Evolutionary conservation across 2,329 filamentous ascomycete species (phyloP), one percentile per base, ranked within the genome.

Genomic region (Diaporthe sp.): DNA sequence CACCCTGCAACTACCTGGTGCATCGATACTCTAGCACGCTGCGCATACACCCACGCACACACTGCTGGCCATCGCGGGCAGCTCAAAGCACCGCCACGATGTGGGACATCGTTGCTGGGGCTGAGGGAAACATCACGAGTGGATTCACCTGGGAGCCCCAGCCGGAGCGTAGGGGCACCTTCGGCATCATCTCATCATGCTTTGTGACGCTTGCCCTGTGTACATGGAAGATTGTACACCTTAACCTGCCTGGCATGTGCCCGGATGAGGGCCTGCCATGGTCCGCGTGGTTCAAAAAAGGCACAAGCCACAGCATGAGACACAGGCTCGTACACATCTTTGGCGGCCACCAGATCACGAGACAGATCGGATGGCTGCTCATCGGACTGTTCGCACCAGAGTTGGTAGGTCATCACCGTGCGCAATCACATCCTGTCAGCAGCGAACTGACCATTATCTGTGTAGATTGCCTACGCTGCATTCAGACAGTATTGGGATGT

Each of bases 401-500:
- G 46, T 17, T 75, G 67, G 73, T 75, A 72, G 39, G 73, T 62
- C 37, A 34, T 46, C 44, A 17, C 44, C 19, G n/a, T 4, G 15
- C 22, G 9, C 6, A 25, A 4, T n/a, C n/a, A 6, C 2, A 12
- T 28, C 25, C 13, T 17, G 17, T 17, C n/a, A 12, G 44, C 34
- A 19, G 13, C 13, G 34, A 37, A 39, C 51, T 61, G 19, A 58
- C 37, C 22, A 37, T 22, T 31, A 10, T 28, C 44, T 25, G 2
- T 42, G 46, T 8, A 75, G 73, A 75, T 75, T 34, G 73, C 73
- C 13, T 75, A 72, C 10, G 67, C 73, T 34, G 73, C 73, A 37
- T 75, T 75, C 25, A 71, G 67, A 31, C 73, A 75, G 34, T 75
- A 75, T 9, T 75, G 73, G 73, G 73, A 71, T 22, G 73, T 71